phyloP scores from a whole-genome alignment of 768 basidiomycete genomes.

The Boletus reticulatus region DNA sequence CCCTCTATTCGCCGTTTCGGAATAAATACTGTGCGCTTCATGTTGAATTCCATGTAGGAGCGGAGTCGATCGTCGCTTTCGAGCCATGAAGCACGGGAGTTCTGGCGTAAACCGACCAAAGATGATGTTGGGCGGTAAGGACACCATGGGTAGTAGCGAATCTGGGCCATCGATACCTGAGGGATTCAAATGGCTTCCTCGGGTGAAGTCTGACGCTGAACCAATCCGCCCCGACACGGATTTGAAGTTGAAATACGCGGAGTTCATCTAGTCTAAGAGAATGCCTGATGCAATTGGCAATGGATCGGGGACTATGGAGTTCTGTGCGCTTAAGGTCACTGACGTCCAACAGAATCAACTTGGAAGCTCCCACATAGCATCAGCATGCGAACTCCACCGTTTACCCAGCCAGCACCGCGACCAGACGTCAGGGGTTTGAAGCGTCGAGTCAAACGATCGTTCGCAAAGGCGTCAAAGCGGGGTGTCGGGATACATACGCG shows the following conservation, averaged over 20 bases:
- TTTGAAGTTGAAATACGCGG: too few relatives aligned
- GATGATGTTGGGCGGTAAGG: too few relatives aligned
- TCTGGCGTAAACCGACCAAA: too few relatives aligned
- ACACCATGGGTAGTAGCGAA: too few relatives aligned
- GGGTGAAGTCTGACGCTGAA: too few relatives aligned
- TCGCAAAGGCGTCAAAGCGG: background rate
- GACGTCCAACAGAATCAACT: background rate
- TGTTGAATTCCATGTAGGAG: background rate
- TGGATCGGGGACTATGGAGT: background rate
- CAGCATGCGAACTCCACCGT: conserved; percentile 12
- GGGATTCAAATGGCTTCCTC: too few relatives aligned
- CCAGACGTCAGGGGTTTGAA: background rate
- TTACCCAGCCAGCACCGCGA: background rate
- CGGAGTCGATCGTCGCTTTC: background rate
- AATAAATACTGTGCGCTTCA: background rate
- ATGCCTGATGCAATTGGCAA: background rate
- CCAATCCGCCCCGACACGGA: too few relatives aligned
- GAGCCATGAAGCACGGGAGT: too few relatives aligned
- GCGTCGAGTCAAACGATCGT: background rate
- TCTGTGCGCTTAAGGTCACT: background rate
- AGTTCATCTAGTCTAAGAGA: too few relatives aligned
- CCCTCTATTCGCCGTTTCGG: background rate
- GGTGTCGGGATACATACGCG: background rate
- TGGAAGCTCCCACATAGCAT: background rate
- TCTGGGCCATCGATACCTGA: too few relatives aligned